Base-by-base conservation (phyloP, 192 early-diverging fungal genomes). In the Linnemannia schmuckeri region DNA sequence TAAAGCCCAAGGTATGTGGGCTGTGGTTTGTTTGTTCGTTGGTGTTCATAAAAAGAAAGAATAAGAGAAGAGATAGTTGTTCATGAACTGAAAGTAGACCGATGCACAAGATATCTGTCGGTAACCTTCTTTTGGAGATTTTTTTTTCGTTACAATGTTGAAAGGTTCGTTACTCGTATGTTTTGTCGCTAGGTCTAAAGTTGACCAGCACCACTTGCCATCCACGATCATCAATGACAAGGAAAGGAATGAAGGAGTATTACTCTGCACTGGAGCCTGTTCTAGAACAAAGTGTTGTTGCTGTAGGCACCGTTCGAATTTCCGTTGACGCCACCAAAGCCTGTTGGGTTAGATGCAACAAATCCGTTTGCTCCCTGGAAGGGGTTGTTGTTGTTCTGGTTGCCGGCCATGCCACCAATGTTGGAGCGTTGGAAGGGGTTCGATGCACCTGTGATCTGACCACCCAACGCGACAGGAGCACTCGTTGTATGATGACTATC, bases 251-350 rank as follows among this genome's bases (percentile, higher is more conserved):
- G 38, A 46, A 22, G 5, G 49, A 20, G 38, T 71, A 71, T 71
- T 71, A 22, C 41, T 24, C 6, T 41, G 37, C 35, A 37, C 3
- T 68, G 13, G 27, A 3, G 24, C 1, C 7, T 71, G 20, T 76
- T 38, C 75, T 75, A 82, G 47, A 82, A 82, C 74, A 82, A 57
- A n/a, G 80, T 75, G 66, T 75, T 81, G 80, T 27, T 81, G 61
- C 35, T 54, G 41, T 54, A 82, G 33, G 80, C 52, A n/a, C 80
- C 80, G 46, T 33, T 46, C 24, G 49, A 47, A 46, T 57, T 74
- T 33, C 74, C 74, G 35, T 75, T 75, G 27, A 75, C 54, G 15
- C 74, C 74, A 17, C 70, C 70, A 46, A 79, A 55, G 30, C 49
- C 70, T 38, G 70, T 80, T 18, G 79, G 72, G 22, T 74, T 70